Conservation (phyloP, 257 asterid genomes). For the Plantago major region DNA sequence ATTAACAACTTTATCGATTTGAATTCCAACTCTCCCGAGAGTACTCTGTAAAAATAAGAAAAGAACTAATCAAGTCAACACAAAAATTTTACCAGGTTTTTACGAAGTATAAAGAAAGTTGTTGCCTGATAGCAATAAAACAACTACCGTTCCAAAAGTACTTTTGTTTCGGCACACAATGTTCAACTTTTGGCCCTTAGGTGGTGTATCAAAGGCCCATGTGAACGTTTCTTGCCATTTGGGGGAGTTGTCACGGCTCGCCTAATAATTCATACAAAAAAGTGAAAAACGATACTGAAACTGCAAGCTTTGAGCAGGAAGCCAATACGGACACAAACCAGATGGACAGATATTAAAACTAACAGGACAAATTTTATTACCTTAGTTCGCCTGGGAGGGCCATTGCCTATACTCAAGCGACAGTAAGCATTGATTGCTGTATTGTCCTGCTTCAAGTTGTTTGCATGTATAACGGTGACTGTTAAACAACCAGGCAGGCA, state of each 20-base stretch:
- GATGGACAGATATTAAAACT: not conserved
- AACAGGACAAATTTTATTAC: constrained; percentile 28
- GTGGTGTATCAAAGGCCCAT: constrained; percentile 94
- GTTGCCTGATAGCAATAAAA: constrained; percentile 18
- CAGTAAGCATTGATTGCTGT: constrained; percentile 81
- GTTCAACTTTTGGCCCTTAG: constrained; percentile 82
- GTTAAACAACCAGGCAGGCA: constrained; percentile 85
- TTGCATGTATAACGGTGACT: constrained; percentile 62
- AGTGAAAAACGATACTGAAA: constrained; percentile 3
- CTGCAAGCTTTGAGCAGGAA: not conserved
- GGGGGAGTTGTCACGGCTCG: constrained; percentile 57
- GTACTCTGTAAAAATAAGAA: constrained; percentile 44
- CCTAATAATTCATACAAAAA: constrained; percentile 30
- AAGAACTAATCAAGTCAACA: not conserved
- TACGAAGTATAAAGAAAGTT: constrained; percentile 6
- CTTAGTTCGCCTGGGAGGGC: constrained; percentile 81
- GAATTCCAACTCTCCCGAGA: constrained; percentile 67
- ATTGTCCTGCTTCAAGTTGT: constrained; percentile 59
- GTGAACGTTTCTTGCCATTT: constrained; percentile 84
- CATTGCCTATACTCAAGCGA: constrained; percentile 57
- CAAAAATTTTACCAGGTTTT: not conserved
- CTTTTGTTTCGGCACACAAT: constrained; percentile 62
- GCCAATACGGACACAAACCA: not conserved
- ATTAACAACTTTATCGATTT: constrained; percentile 69
- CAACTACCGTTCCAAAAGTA: constrained; percentile 79